A percentile compares a stretch with the other conserved stretches of the same genome.
These are phyloP conservation scores for Metschnikowia bowlesiae DNA, from an alignment of 805 yeast species.

Conservation along the genomic window DNA sequence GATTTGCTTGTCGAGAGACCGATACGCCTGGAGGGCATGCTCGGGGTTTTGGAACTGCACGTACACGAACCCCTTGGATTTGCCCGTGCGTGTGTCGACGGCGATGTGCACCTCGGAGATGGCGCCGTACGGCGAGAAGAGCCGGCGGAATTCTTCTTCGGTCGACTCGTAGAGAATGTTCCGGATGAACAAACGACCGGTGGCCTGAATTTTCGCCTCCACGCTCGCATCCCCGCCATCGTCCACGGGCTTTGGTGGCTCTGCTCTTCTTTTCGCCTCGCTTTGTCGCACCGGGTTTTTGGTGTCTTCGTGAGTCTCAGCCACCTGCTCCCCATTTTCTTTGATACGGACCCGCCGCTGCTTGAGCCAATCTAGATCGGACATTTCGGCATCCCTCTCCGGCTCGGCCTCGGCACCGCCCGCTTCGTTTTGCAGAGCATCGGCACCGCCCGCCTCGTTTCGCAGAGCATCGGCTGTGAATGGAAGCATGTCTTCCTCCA, in stretches of 20 bases:
- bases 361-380: conserved; percentile 87
- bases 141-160: conserved; percentile 67
- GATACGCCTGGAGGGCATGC: conserved; percentile 74
- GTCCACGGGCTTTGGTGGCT: neutral
- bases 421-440: conserved; percentile 1
- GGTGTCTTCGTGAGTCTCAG: conserved; percentile 7
- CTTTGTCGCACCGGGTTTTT: neutral
- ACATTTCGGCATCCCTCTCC: conserved; percentile 35
- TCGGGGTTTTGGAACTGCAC: conserved; percentile 62
- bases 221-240: conserved; percentile 6
- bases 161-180: conserved; percentile 76
- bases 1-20: conserved; percentile 74
- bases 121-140: conserved; percentile 66
- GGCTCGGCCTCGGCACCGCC: neutral
- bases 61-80: conserved; percentile 90
- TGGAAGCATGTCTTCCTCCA: conserved; percentile 48
- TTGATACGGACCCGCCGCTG: conserved; percentile 66
- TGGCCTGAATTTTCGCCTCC: conserved; percentile 49
- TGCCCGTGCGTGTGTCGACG: conserved; percentile 81
- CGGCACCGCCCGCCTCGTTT: neutral
- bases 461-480: conserved; percentile 19
- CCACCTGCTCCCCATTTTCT: conserved; percentile 23
- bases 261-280: neutral
- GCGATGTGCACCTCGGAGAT: conserved; percentile 91
- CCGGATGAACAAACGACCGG: conserved; percentile 84